A percentile compares a stretch with the other conserved stretches of the same genome.
Conservation (phyloP, 345 rosid species). For the Populus deltoides region DNA sequence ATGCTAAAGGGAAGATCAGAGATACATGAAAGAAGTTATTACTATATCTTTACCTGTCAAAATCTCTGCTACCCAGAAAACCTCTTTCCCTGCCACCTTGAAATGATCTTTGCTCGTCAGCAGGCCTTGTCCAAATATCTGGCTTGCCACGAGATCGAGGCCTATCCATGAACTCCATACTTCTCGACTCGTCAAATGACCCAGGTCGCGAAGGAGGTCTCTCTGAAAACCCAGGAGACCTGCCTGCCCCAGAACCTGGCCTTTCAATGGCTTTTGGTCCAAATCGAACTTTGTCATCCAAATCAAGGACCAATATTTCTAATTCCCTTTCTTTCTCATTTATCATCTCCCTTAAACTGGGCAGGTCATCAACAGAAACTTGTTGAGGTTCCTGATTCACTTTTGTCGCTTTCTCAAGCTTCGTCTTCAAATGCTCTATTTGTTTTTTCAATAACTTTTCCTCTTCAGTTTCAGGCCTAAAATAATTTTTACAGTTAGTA, state of each 20-base stretch:
- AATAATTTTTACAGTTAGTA: conserved; percentile 17
- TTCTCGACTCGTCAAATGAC: conserved; percentile 70
- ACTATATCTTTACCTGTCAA: conserved; percentile 56
- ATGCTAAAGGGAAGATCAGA: background rate
- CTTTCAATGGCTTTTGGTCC: conserved; percentile 70
- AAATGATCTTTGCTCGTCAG: conserved; percentile 69
- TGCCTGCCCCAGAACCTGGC: conserved; percentile 78
- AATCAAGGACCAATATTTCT: conserved; percentile 54
- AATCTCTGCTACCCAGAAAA: conserved; percentile 63
- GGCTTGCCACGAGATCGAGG: conserved; percentile 76
- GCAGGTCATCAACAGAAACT: conserved; percentile 34
- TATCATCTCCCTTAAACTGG: conserved; percentile 39
- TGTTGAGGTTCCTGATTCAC: conserved; percentile 37
- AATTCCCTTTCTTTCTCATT: conserved; percentile 63
- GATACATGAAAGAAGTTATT: background rate
- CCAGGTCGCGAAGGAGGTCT: conserved; percentile 81
- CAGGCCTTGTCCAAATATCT: conserved; percentile 63
- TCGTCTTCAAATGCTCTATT: conserved; percentile 50
- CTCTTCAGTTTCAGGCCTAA: conserved; percentile 85
- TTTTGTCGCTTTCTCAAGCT: conserved; percentile 39
- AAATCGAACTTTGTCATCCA: conserved; percentile 79
- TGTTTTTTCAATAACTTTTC: conserved; percentile 71
- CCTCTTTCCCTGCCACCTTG: conserved; percentile 85
- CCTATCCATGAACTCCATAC: conserved; percentile 60
- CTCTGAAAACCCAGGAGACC: conserved; percentile 55